These are phyloP conservation scores for Vigna nakashimae DNA, from an alignment of 306 rosid species.

Conservation along the genomic window DNA sequence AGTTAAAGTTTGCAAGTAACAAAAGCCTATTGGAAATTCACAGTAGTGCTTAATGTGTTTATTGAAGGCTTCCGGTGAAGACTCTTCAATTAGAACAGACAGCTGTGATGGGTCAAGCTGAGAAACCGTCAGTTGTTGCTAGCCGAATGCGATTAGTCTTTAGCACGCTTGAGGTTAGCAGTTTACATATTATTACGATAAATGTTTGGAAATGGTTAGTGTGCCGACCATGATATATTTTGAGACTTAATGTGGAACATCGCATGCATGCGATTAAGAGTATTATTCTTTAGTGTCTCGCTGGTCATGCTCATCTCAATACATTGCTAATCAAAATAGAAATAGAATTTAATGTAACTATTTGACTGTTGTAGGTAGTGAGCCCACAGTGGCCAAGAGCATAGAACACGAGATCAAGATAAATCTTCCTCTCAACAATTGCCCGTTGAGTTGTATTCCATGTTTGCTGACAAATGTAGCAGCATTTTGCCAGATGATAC, in stretches of 20 bases:
- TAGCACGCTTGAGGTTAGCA: slow-evolving; percentile 92
- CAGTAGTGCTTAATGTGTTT: slow-evolving; percentile 34
- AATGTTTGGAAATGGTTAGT: not conserved
- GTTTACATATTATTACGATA: slow-evolving; percentile 16
- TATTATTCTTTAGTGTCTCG: not conserved
- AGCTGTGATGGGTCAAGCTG: slow-evolving; percentile 89
- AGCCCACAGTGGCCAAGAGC: slow-evolving; percentile 97
- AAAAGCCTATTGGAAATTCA: slow-evolving; percentile 24
- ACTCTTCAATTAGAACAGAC: slow-evolving; percentile 96
- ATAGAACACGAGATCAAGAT: slow-evolving; percentile 36
- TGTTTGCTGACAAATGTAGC: slow-evolving; percentile 6
- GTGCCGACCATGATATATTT: not conserved
- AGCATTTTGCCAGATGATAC: not conserved
- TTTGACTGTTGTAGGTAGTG: slow-evolving; percentile 71
- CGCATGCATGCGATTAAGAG: not conserved
- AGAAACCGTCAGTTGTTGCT: slow-evolving; percentile 92
- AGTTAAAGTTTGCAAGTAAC: slow-evolving; percentile 19
- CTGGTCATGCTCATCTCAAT: not conserved
- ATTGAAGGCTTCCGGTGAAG: slow-evolving; percentile 92
- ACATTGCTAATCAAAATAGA: not conserved
- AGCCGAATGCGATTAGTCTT: slow-evolving; percentile 89
- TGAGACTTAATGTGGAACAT: not conserved
- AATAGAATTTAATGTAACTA: not conserved
- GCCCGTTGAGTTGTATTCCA: slow-evolving; percentile 4
- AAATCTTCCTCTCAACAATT: slow-evolving; percentile 16